Evolutionary conservation across 768 basidiomycete genomes (phyloP).

Genomic region (Russula dissimulans): DNA sequence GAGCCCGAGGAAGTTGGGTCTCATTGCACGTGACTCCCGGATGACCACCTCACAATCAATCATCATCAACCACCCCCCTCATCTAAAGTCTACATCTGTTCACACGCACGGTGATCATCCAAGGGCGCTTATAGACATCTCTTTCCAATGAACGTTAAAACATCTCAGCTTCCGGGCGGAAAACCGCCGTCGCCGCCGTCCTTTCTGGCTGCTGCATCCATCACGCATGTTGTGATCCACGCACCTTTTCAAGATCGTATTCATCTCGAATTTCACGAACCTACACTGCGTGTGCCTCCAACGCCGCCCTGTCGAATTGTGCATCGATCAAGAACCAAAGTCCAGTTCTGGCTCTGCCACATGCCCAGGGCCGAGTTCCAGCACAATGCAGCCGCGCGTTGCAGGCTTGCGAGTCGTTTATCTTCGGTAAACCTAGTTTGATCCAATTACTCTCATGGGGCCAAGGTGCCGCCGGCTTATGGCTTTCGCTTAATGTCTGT

Average conservation of each 20-base stretch:
- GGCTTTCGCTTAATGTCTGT: constrained; percentile 12
- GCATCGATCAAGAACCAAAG: not conserved
- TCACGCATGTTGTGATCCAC: constrained; percentile 14
- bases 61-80: not conserved
- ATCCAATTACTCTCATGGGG: constrained; percentile 4
- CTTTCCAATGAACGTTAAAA: not conserved
- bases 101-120: not conserved
- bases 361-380: constrained; percentile 8
- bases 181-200: not conserved
- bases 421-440: constrained; percentile 17
- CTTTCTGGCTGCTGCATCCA: constrained; percentile 9
- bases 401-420: constrained; percentile 8
- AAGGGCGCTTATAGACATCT: not conserved
- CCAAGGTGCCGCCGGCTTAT: constrained; percentile 14
- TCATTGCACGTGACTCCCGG: constrained; percentile 6
- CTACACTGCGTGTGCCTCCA: not conserved
- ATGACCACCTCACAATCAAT: no score
- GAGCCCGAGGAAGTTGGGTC: not conserved
- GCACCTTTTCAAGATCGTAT: constrained; percentile 2
- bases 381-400: constrained; percentile 14
- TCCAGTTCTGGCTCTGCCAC: not conserved
- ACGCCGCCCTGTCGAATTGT: not conserved
- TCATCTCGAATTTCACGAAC: not conserved
- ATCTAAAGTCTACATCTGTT: no score
- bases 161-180: not conserved